Evolutionary conservation across 441 rosid species (phyloP).

Genomic region (Pelargonium fulgidum): DNA sequence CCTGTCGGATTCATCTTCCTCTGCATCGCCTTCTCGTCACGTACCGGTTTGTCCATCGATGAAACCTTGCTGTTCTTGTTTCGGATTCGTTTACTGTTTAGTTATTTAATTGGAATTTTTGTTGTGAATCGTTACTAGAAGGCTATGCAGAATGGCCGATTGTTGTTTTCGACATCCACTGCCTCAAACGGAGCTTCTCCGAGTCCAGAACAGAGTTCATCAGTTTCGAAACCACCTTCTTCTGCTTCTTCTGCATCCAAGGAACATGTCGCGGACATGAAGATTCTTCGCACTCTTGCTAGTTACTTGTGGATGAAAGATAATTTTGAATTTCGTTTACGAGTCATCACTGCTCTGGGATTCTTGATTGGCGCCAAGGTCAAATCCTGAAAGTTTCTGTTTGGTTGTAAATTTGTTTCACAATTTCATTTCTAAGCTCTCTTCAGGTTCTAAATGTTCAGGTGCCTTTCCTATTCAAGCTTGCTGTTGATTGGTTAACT

Average conservation of each 20-base stretch:
- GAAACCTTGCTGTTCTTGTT: conserved; percentile 1
- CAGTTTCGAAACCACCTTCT: not conserved
- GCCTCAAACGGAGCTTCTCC: conserved; percentile 9
- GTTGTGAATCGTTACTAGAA: no score
- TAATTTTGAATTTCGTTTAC: conserved; percentile 60
- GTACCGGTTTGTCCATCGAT: conserved; percentile 22
- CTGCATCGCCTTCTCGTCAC: conserved; percentile 15
- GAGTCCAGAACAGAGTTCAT: not conserved
- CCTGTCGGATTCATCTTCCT: conserved; percentile 28
- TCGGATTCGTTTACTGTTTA: not conserved
- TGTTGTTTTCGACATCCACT: conserved; percentile 44
- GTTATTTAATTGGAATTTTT: not conserved
- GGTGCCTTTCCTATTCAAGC: conserved; percentile 88
- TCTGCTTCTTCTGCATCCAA: not conserved
- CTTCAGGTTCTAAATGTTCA: conserved; percentile 56
- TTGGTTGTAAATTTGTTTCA: not conserved
- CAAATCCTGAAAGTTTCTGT: not conserved
- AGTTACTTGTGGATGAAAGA: conserved; percentile 81
- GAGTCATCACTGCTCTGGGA: conserved; percentile 69
- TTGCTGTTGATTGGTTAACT: conserved; percentile 74
- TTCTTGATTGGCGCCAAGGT: conserved; percentile 78
- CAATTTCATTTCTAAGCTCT: not conserved
- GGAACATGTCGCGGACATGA: conserved; percentile 48
- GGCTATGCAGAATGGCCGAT: conserved; percentile 33
- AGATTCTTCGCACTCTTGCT: conserved; percentile 60